phyloP scores from a whole-genome alignment of 192 early-diverging fungal genomes.

The Mortierella hygrophila region DNA sequence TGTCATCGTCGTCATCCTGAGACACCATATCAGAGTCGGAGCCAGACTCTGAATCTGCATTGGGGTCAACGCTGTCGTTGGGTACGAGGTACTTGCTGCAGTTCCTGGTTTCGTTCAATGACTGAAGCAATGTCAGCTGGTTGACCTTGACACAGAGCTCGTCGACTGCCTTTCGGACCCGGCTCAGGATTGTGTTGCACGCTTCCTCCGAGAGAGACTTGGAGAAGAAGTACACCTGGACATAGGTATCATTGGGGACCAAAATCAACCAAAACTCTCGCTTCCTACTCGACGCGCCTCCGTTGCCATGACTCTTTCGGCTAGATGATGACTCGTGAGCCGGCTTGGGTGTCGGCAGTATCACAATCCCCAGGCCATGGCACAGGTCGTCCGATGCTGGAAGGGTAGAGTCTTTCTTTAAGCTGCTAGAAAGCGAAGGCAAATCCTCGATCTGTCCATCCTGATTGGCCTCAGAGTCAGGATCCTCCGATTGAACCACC shows the following conservation, averaged over 20 bases:
- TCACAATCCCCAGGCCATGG: conserved; percentile 65
- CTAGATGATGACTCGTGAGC: background rate
- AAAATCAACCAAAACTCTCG: conserved; percentile 78
- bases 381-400: conserved; percentile 59
- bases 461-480: background rate
- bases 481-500: conserved; percentile 15
- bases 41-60: conserved; percentile 39
- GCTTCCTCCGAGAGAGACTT: conserved; percentile 65
- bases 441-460: conserved; percentile 24
- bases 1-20: conserved; percentile 72
- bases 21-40: conserved; percentile 64
- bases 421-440: conserved; percentile 25
- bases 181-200: conserved; percentile 66
- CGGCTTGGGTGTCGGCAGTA: conserved; percentile 34
- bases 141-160: conserved; percentile 78
- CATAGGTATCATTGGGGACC: conserved; percentile 61
- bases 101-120: conserved; percentile 69
- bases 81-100: conserved; percentile 68
- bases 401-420: conserved; percentile 5
- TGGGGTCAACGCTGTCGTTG: conserved; percentile 27
- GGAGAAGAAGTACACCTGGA: conserved; percentile 80
- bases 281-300: conserved; percentile 11
- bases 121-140: conserved; percentile 69
- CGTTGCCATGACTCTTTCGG: conserved; percentile 22
- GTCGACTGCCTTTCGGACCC: conserved; percentile 66